These are phyloP conservation scores for Sclerotinia minor DNA, from an alignment of 2,329 filamentous ascomycete species.

Conservation along the genomic window DNA sequence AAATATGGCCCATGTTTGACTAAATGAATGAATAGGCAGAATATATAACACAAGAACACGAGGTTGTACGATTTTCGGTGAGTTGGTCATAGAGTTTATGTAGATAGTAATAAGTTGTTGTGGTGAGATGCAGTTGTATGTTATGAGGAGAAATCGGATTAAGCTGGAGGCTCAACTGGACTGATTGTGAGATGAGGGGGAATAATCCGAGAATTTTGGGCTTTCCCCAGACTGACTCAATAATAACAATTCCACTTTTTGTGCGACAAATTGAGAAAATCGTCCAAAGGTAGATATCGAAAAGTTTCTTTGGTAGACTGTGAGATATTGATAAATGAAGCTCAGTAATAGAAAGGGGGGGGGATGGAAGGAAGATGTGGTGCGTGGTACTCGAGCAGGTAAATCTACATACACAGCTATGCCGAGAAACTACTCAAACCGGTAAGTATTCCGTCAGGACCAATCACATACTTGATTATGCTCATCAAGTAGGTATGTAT, in stretches of 20 bases:
- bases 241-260: not conserved
- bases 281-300: not conserved
- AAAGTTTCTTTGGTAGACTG: not conserved
- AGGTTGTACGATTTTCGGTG: slow-evolving; percentile 16
- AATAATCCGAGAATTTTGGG: not conserved
- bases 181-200: slow-evolving; percentile 16
- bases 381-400: not conserved
- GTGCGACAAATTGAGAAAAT: not conserved
- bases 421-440: not conserved
- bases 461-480: not conserved
- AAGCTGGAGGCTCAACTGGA: not conserved
- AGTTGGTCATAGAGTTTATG: slow-evolving; percentile 11
- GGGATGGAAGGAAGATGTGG: not conserved
- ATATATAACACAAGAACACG: slow-evolving; percentile 17
- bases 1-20: slow-evolving; percentile 2
- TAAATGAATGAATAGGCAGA: slow-evolving; percentile 20
- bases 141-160: not conserved
- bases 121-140: not conserved
- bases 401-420: not conserved
- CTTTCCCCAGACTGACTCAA: not conserved
- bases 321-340: not conserved
- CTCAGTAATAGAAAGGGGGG: not conserved
- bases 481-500: not conserved
- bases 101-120: not conserved
- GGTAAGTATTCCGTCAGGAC: not conserved